Evolutionary conservation across 169 alveolate genomes (phyloP).

Genomic region (Cryptosporidium xiaoi): DNA sequence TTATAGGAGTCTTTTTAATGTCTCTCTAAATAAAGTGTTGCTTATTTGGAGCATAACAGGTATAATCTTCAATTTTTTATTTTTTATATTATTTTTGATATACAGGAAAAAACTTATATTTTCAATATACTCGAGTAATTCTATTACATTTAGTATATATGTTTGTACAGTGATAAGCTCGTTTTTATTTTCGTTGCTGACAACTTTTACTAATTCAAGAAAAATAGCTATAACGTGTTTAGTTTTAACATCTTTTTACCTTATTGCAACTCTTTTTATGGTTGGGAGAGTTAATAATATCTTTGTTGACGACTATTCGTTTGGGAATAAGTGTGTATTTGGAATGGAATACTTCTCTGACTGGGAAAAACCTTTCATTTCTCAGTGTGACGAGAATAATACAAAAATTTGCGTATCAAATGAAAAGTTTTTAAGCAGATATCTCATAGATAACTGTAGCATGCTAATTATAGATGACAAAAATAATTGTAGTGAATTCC

Average conservation of each 20-base stretch:
- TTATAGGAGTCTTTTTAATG: conserved; percentile 5
- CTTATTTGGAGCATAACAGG: conserved; percentile 47
- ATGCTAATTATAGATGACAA: conserved; percentile 10
- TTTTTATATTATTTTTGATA: conserved; percentile 9
- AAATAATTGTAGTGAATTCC: conserved; percentile 9
- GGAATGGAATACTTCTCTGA: conserved; percentile 19
- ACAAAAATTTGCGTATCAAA: conserved; percentile 39
- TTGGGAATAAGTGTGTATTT: conserved; percentile 40
- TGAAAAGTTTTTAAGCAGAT: not conserved
- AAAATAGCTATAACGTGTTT: conserved; percentile 50
- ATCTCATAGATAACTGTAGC: conserved; percentile 23
- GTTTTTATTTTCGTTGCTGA: conserved; percentile 16
- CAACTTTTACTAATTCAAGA: conserved; percentile 20
- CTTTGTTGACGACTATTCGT: conserved; percentile 10
- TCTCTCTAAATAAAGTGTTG: conserved; percentile 30
- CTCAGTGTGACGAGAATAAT: conserved; percentile 25
- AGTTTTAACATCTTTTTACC: conserved; percentile 8
- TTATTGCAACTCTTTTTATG: conserved; percentile 7
- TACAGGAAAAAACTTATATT: conserved; percentile 11
- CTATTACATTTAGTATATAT: conserved; percentile 11
- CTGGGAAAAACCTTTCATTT: conserved; percentile 37
- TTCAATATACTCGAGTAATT: conserved; percentile 11
- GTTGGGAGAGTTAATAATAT: not conserved
- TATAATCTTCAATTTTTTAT: conserved; percentile 4
- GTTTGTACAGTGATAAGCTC: conserved; percentile 9